Evolutionary conservation across 2,329 filamentous ascomycete species (phyloP).

Genomic region (Periconia macrospinosa): DNA sequence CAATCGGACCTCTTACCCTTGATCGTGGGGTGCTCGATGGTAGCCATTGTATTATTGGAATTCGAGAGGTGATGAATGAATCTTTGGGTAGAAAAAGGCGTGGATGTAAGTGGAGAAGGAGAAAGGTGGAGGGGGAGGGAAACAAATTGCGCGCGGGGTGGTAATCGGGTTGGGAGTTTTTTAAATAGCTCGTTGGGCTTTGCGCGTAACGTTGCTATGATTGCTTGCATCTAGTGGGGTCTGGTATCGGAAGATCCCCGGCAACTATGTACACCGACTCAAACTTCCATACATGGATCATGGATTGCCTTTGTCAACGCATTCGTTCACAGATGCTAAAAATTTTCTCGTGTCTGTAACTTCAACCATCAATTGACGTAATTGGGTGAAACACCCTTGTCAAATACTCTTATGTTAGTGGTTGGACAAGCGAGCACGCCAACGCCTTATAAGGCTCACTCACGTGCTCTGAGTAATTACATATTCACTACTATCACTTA

Average conservation of each 20-base stretch:
- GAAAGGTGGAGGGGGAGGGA: background rate
- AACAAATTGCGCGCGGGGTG: no score
- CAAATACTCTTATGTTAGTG: no score
- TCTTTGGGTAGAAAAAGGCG: background rate
- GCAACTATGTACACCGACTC: background rate
- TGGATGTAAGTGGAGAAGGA: background rate
- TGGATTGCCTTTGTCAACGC: no score
- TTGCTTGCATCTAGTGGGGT: background rate
- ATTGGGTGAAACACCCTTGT: no score
- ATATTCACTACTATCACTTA: no score
- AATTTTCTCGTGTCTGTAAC: background rate
- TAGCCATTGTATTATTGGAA: constrained; percentile 58
- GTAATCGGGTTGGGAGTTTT: constrained; percentile 1
- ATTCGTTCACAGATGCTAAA: background rate
- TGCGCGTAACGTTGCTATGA: background rate
- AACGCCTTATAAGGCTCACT: no score
- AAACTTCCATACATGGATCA: no score
- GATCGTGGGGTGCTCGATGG: constrained; percentile 75
- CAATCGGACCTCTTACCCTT: constrained; percentile 57
- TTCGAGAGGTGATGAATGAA: background rate
- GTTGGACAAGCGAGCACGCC: no score
- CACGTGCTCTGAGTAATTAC: no score
- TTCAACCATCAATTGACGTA: no score
- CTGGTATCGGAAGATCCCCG: background rate
- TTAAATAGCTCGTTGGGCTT: constrained; percentile 1